phyloP scores from a whole-genome alignment of 192 early-diverging fungal species.

The Coemansia sp. region DNA sequence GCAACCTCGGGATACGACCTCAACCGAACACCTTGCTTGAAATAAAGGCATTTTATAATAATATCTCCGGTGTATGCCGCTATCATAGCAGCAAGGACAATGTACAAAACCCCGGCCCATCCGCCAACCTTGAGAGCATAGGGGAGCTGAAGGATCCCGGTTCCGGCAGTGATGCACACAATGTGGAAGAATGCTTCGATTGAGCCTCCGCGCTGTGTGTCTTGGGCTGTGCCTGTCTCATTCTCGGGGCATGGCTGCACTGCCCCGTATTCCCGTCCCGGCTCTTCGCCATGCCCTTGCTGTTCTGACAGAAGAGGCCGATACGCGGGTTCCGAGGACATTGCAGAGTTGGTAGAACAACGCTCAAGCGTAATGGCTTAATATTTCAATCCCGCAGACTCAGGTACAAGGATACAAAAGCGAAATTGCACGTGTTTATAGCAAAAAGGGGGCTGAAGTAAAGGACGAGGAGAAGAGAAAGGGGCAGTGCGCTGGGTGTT shows the following conservation, averaged over 20 bases:
- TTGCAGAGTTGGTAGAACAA: background rate
- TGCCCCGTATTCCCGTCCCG: background rate
- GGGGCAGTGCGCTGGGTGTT: too few species aligned
- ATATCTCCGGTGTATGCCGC: slow-evolving; percentile 73
- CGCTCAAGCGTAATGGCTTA: background rate
- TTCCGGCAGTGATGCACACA: slow-evolving; percentile 76
- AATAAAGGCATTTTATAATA: slow-evolving; percentile 75
- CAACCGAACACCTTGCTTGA: slow-evolving; percentile 63
- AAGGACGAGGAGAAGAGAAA: too few species aligned
- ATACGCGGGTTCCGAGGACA: background rate
- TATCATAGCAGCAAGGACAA: slow-evolving; percentile 70
- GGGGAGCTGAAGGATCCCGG: slow-evolving; percentile 82
- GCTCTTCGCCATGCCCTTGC: background rate
- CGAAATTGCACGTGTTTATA: background rate
- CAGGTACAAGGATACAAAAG: background rate
- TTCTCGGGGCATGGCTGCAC: background rate
- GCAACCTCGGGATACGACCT: slow-evolving; percentile 69
- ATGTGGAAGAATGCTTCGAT: slow-evolving; percentile 55
- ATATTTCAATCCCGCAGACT: background rate
- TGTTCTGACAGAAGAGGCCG: background rate
- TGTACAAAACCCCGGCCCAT: slow-evolving; percentile 74
- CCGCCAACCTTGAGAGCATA: slow-evolving; percentile 76
- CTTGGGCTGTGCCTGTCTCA: background rate
- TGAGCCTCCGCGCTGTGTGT: slow-evolving; percentile 19
- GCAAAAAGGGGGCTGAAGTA: too few species aligned